phyloP scores from a whole-genome alignment of 129 eudicot species.

The Dittrichia graveolens region DNA sequence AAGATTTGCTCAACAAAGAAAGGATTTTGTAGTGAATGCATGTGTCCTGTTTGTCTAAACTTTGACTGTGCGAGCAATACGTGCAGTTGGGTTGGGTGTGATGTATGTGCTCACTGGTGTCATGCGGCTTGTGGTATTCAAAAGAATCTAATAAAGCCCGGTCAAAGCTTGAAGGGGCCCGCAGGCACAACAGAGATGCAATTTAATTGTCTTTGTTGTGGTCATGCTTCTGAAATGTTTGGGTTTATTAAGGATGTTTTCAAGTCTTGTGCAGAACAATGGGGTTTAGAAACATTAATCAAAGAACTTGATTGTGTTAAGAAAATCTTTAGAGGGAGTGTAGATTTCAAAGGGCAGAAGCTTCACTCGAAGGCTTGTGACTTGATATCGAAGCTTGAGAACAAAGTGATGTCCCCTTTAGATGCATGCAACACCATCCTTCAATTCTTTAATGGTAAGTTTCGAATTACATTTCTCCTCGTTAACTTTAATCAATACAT shows the following conservation, averaged over 20 bases:
- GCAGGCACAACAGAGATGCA: conserved; percentile 79
- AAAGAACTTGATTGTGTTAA: conserved; percentile 87
- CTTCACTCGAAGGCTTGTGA: conserved; percentile 61
- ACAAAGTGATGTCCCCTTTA: conserved; percentile 59
- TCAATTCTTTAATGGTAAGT: conserved; percentile 74
- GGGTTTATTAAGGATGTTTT: conserved; percentile 89
- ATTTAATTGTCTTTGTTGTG: conserved; percentile 83
- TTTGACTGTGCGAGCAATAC: conserved; percentile 85
- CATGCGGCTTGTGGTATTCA: conserved; percentile 77
- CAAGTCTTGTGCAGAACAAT: conserved; percentile 62
- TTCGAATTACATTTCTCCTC: conserved; percentile 21
- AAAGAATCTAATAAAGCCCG: conserved; percentile 72
- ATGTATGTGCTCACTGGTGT: conserved; percentile 89
- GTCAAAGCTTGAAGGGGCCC: conserved; percentile 61
- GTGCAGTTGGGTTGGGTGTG: conserved; percentile 99
- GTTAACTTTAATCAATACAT: neutral
- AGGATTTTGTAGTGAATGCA: conserved; percentile 91
- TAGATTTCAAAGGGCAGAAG: conserved; percentile 74
- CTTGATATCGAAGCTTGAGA: conserved; percentile 52
- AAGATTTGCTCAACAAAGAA: conserved; percentile 78
- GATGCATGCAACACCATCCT: conserved; percentile 63
- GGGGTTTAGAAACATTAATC: conserved; percentile 58
- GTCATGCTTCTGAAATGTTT: conserved; percentile 90
- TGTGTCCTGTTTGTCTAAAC: conserved; percentile 88
- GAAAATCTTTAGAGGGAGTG: conserved; percentile 67